These are phyloP conservation scores for Solanum hybrid DNA, from an alignment of 305 asterid species.

Conservation along the genomic window DNA sequence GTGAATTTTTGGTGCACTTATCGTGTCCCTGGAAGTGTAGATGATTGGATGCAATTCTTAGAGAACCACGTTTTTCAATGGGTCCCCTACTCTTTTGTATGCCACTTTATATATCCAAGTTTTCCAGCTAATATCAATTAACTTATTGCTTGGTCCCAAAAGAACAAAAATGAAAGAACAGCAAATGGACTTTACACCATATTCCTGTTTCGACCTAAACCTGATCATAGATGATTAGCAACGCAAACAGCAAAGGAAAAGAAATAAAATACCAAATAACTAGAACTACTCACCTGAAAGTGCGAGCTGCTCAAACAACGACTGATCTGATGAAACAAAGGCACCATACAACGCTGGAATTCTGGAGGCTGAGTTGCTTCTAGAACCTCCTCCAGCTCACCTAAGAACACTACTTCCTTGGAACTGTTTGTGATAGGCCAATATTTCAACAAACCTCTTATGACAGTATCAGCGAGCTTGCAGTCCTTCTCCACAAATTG, in stretches of 20 bases:
- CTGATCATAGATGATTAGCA: background rate
- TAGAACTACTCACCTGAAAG: slow-evolving; percentile 61
- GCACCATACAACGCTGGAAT: slow-evolving; percentile 93
- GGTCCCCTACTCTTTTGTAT: background rate
- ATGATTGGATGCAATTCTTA: background rate
- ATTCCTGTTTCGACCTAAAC: background rate
- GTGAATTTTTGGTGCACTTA: background rate
- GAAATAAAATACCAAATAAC: background rate
- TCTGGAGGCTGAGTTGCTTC: slow-evolving; percentile 94
- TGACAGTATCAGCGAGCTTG: slow-evolving; percentile 88
- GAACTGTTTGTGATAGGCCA: slow-evolving; percentile 96
- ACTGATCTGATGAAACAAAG: slow-evolving; percentile 67
- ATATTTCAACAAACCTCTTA: slow-evolving; percentile 76
- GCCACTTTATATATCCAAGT: background rate
- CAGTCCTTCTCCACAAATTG: slow-evolving; percentile 92
- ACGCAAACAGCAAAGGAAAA: background rate
- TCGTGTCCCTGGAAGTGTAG: background rate
- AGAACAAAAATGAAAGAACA: background rate
- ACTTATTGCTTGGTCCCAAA: background rate
- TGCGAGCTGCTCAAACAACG: slow-evolving; percentile 83
- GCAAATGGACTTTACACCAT: background rate
- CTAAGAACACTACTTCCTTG: slow-evolving; percentile 89
- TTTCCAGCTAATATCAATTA: background rate
- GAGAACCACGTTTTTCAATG: background rate
- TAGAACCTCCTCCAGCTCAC: slow-evolving; percentile 86